These are phyloP conservation scores for Kwoniella newhampshirensis DNA, from an alignment of 768 basidiomycete species.

Conservation along the genomic window DNA sequence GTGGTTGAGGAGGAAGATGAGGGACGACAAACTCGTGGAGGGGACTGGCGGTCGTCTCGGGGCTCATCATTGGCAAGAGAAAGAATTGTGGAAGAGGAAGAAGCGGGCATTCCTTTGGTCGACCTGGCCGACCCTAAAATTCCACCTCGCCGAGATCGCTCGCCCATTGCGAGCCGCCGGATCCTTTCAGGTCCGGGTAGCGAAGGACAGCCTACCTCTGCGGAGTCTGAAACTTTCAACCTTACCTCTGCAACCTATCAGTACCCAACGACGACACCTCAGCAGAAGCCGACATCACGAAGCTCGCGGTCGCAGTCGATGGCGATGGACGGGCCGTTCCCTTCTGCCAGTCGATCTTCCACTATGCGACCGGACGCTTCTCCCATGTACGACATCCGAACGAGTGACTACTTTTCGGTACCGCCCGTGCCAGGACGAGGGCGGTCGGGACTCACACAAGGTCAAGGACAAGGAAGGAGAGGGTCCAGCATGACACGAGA, in stretches of 20 bases:
- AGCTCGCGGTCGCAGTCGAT: background rate
- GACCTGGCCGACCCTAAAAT: slow-evolving; percentile 10
- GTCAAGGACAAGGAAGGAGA: slow-evolving; percentile 6
- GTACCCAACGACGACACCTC: slow-evolving; percentile 2
- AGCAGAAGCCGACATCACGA: background rate
- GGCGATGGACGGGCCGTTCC: slow-evolving; percentile 16
- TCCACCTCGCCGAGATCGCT: slow-evolving; percentile 6
- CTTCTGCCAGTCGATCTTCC: slow-evolving; percentile 9
- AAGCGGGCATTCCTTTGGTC: slow-evolving; percentile 10
- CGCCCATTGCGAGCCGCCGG: background rate
- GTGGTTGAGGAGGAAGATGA: slow-evolving; percentile 33
- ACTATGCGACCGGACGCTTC: slow-evolving; percentile 27
- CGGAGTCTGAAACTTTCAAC: slow-evolving; percentile 1
- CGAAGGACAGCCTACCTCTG: slow-evolving; percentile 2
- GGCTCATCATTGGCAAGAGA: slow-evolving; percentile 11
- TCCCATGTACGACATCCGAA: slow-evolving; percentile 42
- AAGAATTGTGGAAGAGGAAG: slow-evolving; percentile 1
- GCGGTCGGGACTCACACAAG: background rate
- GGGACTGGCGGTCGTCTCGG: slow-evolving; percentile 14
- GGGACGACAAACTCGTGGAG: slow-evolving; percentile 14
- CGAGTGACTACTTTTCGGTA: slow-evolving; percentile 35
- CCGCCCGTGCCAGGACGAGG: slow-evolving; percentile 5
- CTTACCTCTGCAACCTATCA: slow-evolving; percentile 10
- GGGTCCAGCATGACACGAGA: slow-evolving; percentile 1
- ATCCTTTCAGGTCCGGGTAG: slow-evolving; percentile 1